Conservation (phyloP, 176 grass and related monocot genomes). For the Bromus sterilis region DNA sequence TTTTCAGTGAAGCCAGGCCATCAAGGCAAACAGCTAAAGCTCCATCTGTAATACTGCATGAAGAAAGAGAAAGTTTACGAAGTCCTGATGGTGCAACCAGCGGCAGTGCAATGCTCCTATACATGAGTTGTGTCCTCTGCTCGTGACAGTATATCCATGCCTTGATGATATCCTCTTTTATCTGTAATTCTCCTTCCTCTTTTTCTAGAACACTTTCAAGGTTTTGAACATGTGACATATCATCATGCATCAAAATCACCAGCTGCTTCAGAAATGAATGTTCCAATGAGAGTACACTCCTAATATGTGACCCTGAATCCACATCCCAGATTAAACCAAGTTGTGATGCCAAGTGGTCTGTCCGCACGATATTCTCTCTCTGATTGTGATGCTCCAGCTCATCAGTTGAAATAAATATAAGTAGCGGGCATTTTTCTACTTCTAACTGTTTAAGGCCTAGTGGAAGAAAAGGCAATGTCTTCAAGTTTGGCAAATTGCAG, state of each 20-base stretch:
- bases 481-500: not conserved
- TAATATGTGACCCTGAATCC: not conserved
- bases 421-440: not conserved
- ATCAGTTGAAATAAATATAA: not conserved
- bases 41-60: no score
- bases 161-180: not conserved
- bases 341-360: not conserved
- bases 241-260: not conserved
- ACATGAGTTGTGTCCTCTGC: not conserved
- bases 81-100: not conserved
- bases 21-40: no score
- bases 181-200: no score
- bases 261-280: conserved; percentile 2
- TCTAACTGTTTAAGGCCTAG: no score
- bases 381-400: not conserved
- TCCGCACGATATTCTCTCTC: not conserved
- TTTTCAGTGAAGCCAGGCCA: no score
- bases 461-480: not conserved
- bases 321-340: not conserved
- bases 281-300: not conserved
- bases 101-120: not conserved
- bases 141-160: not conserved
- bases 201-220: not conserved
- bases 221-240: not conserved
- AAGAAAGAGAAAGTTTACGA: no score